Conservation (phyloP, 1,284 basidiomycete species). For the Apiotrichum siamense region DNA sequence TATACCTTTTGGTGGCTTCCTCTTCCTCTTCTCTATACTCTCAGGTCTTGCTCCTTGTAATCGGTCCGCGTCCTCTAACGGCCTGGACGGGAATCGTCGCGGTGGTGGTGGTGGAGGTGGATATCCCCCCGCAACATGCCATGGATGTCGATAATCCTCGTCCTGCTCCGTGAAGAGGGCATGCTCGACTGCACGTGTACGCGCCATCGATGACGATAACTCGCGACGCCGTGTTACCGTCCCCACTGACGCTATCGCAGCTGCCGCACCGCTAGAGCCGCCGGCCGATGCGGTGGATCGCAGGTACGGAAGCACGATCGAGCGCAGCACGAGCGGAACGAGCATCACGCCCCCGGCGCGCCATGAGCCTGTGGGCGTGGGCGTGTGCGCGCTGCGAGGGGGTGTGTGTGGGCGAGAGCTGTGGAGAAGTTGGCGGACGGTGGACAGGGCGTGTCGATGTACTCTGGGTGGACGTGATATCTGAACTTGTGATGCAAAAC, state of each 20-base stretch:
- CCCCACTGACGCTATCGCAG: background rate
- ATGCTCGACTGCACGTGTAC: constrained; percentile 6
- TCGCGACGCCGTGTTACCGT: background rate
- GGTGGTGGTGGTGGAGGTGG: background rate
- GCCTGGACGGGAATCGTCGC: background rate
- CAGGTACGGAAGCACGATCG: constrained; percentile 18
- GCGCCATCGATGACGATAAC: constrained; percentile 2
- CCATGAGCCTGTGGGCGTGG: constrained; percentile 8
- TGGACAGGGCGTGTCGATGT: background rate
- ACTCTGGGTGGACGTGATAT: background rate
- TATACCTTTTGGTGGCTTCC: too few species aligned
- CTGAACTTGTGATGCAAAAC: too few species aligned
- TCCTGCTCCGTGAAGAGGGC: background rate
- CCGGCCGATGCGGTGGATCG: constrained; percentile 5
- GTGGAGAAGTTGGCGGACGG: too few species aligned
- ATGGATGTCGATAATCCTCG: background rate
- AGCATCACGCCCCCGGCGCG: constrained; percentile 19
- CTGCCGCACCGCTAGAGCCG: background rate
- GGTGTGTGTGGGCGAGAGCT: background rate
- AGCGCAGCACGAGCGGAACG: constrained; percentile 16
- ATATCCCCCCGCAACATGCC: background rate
- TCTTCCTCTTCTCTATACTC: too few species aligned
- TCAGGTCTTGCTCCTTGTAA: too few species aligned
- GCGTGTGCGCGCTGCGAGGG: background rate
- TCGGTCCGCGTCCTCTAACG: too few species aligned